phyloP scores from a whole-genome alignment of 805 yeast genomes.

The Komagataella phaffii region DNA sequence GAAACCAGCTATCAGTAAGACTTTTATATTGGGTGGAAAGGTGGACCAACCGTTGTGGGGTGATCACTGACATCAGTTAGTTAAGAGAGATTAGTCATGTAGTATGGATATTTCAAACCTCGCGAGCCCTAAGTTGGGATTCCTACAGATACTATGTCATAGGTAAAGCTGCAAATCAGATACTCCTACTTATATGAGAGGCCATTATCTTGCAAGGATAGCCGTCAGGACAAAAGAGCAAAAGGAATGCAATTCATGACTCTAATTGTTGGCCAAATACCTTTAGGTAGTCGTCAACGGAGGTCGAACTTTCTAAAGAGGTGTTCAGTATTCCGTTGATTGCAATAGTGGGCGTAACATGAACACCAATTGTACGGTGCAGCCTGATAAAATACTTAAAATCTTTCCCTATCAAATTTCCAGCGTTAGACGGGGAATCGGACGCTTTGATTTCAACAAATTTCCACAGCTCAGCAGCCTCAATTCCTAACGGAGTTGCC shows the following conservation, averaged over 20 bases:
- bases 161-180: no score
- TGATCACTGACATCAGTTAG: conserved; percentile 19
- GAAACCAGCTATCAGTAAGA: conserved; percentile 54
- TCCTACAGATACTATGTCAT: no score
- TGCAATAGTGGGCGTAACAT: conserved; percentile 72
- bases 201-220: no score
- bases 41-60: conserved; percentile 39
- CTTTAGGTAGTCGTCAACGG: conserved; percentile 28
- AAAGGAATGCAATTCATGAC: not conserved
- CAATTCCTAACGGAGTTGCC: conserved; percentile 20
- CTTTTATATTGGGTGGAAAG: conserved; percentile 37
- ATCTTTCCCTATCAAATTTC: conserved; percentile 47
- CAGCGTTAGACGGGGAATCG: conserved; percentile 31
- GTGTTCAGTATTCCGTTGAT: conserved; percentile 53
- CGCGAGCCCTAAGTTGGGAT: not conserved
- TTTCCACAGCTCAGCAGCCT: conserved; percentile 15
- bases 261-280: conserved; percentile 13
- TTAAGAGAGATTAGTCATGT: no score
- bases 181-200: no score
- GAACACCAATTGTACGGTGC: conserved; percentile 67
- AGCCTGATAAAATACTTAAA: conserved; percentile 62
- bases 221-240: no score
- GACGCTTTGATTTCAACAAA: conserved; percentile 17
- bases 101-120: not conserved
- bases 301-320: conserved; percentile 49